A percentile compares a stretch with the other conserved stretches of the same genome.
phyloP scores from a whole-genome alignment of 1,139 yeast genomes.

The Ogataea hybrid region DNA sequence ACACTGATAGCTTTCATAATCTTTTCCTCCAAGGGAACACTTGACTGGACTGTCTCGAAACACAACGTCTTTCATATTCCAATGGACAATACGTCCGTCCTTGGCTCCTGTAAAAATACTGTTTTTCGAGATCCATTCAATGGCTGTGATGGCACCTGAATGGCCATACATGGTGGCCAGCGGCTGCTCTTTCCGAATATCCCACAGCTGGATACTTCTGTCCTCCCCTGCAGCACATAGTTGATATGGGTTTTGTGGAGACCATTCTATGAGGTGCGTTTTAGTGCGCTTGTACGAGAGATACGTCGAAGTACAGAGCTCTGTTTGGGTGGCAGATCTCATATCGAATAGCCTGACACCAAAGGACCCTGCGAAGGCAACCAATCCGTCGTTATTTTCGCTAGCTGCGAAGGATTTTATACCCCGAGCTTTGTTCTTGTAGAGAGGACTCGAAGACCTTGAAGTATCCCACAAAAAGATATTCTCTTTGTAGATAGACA shows the following conservation, averaged over 20 bases:
- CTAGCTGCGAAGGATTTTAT: conserved; percentile 52
- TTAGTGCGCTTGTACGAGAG: conserved; percentile 39
- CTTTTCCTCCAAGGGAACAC: conserved; percentile 38
- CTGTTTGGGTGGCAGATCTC: conserved; percentile 36
- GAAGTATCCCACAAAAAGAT: conserved; percentile 71
- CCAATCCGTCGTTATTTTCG: conserved; percentile 44
- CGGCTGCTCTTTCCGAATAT: conserved; percentile 59
- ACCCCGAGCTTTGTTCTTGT: conserved; percentile 53
- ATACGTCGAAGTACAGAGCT: conserved; percentile 36
- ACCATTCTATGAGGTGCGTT: conserved; percentile 58
- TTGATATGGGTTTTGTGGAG: conserved; percentile 54
- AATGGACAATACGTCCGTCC: conserved; percentile 72
- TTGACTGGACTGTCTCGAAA: conserved; percentile 30
- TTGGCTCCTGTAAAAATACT: conserved; percentile 60
- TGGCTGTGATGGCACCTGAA: conserved; percentile 48
- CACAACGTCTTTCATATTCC: conserved; percentile 47
- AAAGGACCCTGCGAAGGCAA: conserved; percentile 65
- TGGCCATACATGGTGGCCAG: conserved; percentile 58
- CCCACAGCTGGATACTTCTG: conserved; percentile 70
- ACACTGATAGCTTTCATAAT: conserved; percentile 42
- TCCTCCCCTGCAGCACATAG: conserved; percentile 62
- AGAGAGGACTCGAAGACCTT: conserved; percentile 51
- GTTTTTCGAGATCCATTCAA: conserved; percentile 58
- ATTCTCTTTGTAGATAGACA: conserved; percentile 61
- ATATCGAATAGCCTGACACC: conserved; percentile 72